phyloP scores from a whole-genome alignment of 1,284 basidiomycete genomes.

The Pyrrhoderma lamaoense region DNA sequence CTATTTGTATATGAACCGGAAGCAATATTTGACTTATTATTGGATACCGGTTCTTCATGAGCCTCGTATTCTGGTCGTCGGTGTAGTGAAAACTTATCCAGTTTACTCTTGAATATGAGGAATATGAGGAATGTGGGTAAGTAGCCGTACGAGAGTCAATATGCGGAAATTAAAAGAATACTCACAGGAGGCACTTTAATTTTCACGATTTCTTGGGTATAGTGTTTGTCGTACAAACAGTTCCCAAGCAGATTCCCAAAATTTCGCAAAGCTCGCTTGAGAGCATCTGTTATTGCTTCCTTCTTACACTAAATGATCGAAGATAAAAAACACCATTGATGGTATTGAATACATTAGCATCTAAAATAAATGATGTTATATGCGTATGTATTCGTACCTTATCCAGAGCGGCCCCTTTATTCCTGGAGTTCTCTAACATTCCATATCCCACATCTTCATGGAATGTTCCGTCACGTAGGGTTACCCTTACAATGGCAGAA shows the following conservation, averaged over 20 bases:
- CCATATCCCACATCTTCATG: slow-evolving; percentile 96
- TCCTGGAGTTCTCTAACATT: slow-evolving; percentile 74
- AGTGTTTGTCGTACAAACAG: slow-evolving; percentile 91
- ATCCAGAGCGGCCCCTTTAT: slow-evolving; percentile 82
- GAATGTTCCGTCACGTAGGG: slow-evolving; percentile 79
- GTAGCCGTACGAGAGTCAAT: neutral
- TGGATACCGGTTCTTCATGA: slow-evolving; percentile 26
- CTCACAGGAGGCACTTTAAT: slow-evolving; percentile 76
- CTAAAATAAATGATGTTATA: slow-evolving; percentile 4
- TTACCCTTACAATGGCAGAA: slow-evolving; percentile 81
- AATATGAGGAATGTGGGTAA: too few species aligned
- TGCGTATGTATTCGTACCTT: slow-evolving; percentile 57
- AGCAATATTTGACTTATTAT: too few species aligned
- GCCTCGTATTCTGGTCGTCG: slow-evolving; percentile 62
- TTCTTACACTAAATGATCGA: slow-evolving; percentile 99
- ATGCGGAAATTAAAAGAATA: slow-evolving; percentile 18
- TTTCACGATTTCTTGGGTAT: slow-evolving; percentile 78
- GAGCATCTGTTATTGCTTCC: slow-evolving; percentile 91
- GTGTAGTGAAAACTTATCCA: slow-evolving; percentile 67
- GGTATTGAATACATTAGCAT: neutral
- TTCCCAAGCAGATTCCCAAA: slow-evolving; percentile 96
- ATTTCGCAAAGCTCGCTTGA: slow-evolving; percentile 85
- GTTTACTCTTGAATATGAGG: slow-evolving; percentile 55
- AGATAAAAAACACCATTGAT: slow-evolving; percentile 4
- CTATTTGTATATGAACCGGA: too few species aligned